These are phyloP conservation scores for Centaurea solstitialis DNA, from an alignment of 129 eudicot genomes.

Conservation along the genomic window DNA sequence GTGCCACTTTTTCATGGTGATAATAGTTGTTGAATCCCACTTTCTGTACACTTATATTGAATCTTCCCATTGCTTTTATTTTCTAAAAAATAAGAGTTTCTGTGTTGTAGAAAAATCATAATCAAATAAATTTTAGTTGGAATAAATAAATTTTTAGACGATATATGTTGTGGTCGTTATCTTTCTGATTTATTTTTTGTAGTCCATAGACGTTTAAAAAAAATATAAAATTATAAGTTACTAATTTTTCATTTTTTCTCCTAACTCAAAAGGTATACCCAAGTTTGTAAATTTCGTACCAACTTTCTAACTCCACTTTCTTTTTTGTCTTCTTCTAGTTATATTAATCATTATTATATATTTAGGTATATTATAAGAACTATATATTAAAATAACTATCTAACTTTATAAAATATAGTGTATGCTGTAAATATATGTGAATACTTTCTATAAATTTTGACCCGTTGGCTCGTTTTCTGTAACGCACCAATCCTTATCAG, in stretches of 20 bases:
- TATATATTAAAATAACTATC: too few species aligned
- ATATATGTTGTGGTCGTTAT: too few species aligned
- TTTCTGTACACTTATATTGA: constrained; percentile 22
- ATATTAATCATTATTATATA: not conserved
- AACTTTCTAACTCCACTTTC: not conserved
- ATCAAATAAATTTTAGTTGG: too few species aligned
- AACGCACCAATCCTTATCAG: too few species aligned
- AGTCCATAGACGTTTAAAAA: not conserved
- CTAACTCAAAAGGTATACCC: too few species aligned
- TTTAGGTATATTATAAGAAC: not conserved
- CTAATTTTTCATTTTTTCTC: too few species aligned
- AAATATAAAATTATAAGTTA: not conserved
- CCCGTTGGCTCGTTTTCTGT: too few species aligned
- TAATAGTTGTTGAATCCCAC: constrained; percentile 1
- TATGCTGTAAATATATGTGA: too few species aligned
- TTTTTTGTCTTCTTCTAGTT: not conserved
- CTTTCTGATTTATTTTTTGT: too few species aligned
- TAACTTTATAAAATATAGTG: too few species aligned
- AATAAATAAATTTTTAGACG: too few species aligned
- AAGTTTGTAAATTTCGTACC: not conserved
- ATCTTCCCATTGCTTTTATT: not conserved
- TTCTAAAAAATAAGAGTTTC: not conserved
- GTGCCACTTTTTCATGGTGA: constrained; percentile 14
- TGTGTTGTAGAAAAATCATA: not conserved
- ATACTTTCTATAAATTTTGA: too few species aligned